A percentile compares a stretch with the other conserved stretches of the same genome.
Conservation (phyloP, 1,139 yeast genomes). For the Kazachstania sp. region DNA sequence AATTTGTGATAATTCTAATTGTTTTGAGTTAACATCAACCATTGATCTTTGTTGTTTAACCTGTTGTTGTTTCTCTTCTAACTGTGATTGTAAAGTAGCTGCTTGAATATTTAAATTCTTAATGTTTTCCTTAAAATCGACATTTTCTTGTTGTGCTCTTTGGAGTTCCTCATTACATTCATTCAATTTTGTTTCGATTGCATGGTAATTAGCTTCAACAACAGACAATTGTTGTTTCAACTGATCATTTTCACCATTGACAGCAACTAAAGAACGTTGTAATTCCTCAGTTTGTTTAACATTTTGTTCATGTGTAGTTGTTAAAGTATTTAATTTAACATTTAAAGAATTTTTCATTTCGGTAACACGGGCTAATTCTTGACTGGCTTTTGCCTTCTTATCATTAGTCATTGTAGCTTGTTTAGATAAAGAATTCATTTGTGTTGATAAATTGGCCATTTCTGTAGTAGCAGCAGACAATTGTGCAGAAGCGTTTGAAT, state of each 20-base stretch:
- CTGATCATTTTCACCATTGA: conserved; percentile 63
- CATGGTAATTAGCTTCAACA: conserved; percentile 73
- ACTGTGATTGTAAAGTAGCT: conserved; percentile 47
- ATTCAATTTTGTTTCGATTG: conserved; percentile 59
- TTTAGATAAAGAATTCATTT: conserved; percentile 64
- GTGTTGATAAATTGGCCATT: conserved; percentile 78
- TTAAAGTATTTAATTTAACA: conserved; percentile 53
- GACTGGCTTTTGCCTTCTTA: conserved; percentile 66
- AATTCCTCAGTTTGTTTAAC: conserved; percentile 66
- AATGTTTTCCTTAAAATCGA: conserved; percentile 56
- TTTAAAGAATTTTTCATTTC: conserved; percentile 65
- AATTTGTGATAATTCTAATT: conserved; percentile 51
- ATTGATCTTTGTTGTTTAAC: conserved; percentile 55
- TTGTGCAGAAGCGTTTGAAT: conserved; percentile 52
- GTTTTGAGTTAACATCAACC: conserved; percentile 59
- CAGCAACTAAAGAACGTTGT: conserved; percentile 48
- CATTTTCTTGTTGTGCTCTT: conserved; percentile 58
- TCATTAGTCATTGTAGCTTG: conserved; percentile 68
- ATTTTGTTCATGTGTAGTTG: conserved; percentile 70
- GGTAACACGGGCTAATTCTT: conserved; percentile 58
- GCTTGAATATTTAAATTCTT: conserved; percentile 61
- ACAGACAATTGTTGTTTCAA: conserved; percentile 69
- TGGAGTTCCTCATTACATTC: conserved; percentile 53
- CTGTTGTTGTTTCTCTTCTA: conserved; percentile 45
- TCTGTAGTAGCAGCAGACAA: conserved; percentile 76